Base-by-base conservation (phyloP, 306 rosid species). In the Oxytropis ochrocephala region DNA sequence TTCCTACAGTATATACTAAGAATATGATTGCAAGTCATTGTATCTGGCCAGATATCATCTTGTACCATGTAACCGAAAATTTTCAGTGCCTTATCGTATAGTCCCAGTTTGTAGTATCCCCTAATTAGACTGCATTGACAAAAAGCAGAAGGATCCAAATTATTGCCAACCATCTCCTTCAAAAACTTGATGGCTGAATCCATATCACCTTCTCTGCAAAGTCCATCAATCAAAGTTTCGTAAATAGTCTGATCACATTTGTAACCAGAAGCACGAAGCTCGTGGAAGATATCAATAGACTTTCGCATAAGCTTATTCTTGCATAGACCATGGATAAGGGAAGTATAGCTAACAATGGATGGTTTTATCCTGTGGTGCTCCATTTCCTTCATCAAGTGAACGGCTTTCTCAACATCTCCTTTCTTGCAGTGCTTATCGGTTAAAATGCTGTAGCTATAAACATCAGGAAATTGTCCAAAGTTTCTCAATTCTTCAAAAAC, bases 381-480 rank as follows among this genome's bases (percentile, higher is more conserved):
- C 95, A 88, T 88, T 77, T 88, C 86, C 27, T 59, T 66, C 30
- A 85, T 47, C 80, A 88, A 35, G 58, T 60, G 44, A 30, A 73
- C 48, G 70, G 73, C 70, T 73, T 54, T 75, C 64, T 51, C 30
- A 33, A 77, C 30, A 58, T 88, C 76, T 65, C 91, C 84, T 24
- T 73, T 62, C 74, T 59, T 78, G 72, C 86, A 81, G 49, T 73
- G 78, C 14, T 80, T 79, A 76, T 88, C 77, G 39, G 85, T 79
- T 79, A 88, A 80, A 54, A 85, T 85, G 79, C 87, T 83, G 67
- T 85, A 88, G 79, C 91, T 60, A 59, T 70, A 82, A 70, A 69
- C 84, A 84, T 84, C 87, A 43, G 95, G 91, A 16, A 55, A 41
- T 70, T 67, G 61, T 46, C 84, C 89, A 70, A 8, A 69, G 54